Conservation (phyloP, 768 basidiomycete species). For the Trametes gibbosa region DNA sequence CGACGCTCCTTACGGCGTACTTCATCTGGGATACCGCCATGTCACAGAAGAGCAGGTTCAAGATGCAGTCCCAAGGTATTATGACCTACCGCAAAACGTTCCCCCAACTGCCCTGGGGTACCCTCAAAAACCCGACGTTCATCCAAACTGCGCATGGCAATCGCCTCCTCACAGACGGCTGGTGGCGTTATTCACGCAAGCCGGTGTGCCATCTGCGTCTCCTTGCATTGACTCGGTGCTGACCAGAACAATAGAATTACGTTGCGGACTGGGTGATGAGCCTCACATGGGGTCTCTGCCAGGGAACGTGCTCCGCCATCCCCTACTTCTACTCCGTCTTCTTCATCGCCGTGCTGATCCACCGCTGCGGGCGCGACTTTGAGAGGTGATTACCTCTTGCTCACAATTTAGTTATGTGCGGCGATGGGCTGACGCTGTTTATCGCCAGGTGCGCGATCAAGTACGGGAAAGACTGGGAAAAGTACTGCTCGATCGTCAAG, state of each 20-base stretch:
- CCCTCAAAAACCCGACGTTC: constrained; percentile 81
- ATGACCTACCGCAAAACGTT: constrained; percentile 84
- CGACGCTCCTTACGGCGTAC: constrained; percentile 79
- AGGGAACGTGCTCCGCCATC: constrained; percentile 75
- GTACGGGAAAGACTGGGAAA: constrained; percentile 95
- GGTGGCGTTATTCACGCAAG: constrained; percentile 94
- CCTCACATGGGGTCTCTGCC: constrained; percentile 79
- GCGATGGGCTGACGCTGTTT: constrained; percentile 6
- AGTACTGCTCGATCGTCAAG: constrained; percentile 82
- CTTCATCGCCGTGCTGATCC: constrained; percentile 90
- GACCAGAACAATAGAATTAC: constrained; percentile 61
- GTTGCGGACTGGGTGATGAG: constrained; percentile 90
- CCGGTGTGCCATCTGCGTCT: constrained; percentile 50
- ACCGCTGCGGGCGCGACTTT: constrained; percentile 91
- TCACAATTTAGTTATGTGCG: neutral
- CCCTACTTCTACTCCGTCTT: constrained; percentile 97
- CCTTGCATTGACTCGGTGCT: neutral
- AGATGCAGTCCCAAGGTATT: constrained; percentile 93
- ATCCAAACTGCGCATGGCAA: constrained; percentile 96
- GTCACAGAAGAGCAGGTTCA: constrained; percentile 97
- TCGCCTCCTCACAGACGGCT: constrained; percentile 86
- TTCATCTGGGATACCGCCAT: constrained; percentile 92
- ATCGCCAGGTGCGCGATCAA: constrained; percentile 71
- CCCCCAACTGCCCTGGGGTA: constrained; percentile 86
- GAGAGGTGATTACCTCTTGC: constrained; percentile 60